Conservation (phyloP, 2,329 filamentous ascomycete genomes). For the Eurotiales sp. region DNA sequence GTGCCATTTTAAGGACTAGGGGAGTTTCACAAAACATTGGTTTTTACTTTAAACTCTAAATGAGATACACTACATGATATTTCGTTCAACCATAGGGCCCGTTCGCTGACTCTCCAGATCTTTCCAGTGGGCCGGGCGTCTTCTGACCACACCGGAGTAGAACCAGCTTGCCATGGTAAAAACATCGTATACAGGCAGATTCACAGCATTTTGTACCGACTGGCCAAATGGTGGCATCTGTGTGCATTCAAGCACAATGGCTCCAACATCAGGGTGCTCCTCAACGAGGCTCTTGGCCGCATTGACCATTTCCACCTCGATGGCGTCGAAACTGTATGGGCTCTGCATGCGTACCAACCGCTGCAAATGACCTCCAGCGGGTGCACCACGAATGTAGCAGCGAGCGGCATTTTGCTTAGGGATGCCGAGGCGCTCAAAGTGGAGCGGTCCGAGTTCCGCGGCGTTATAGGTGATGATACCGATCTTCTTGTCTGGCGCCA, state of each 20-base stretch:
- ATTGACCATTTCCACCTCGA: conserved; percentile 5
- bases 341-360: conserved; percentile 3
- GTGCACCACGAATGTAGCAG: conserved; percentile 22
- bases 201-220: conserved; percentile 27
- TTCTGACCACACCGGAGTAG: conserved; percentile 29
- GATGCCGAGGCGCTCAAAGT: conserved; percentile 18
- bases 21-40: too few species aligned
- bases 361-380: conserved; percentile 3
- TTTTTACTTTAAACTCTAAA: too few species aligned
- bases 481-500: conserved; percentile 22
- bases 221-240: conserved; percentile 36
- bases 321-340: conserved; percentile 2
- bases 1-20: too few species aligned
- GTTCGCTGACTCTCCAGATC: conserved; percentile 8
- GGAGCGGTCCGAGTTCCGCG: conserved; percentile 18
- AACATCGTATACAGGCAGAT: conserved; percentile 34
- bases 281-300: conserved; percentile 3
- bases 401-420: conserved; percentile 10
- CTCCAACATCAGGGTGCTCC: conserved; percentile 20
- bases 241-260: conserved; percentile 34
- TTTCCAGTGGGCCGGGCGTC: conserved; percentile 6
- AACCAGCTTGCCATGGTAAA: conserved; percentile 35
- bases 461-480: conserved; percentile 33
- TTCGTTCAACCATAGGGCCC: conserved; percentile 8
- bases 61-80: conserved; percentile 8